phyloP scores from a whole-genome alignment of 2,329 filamentous ascomycete genomes.

The Sphaerulina populicola region DNA sequence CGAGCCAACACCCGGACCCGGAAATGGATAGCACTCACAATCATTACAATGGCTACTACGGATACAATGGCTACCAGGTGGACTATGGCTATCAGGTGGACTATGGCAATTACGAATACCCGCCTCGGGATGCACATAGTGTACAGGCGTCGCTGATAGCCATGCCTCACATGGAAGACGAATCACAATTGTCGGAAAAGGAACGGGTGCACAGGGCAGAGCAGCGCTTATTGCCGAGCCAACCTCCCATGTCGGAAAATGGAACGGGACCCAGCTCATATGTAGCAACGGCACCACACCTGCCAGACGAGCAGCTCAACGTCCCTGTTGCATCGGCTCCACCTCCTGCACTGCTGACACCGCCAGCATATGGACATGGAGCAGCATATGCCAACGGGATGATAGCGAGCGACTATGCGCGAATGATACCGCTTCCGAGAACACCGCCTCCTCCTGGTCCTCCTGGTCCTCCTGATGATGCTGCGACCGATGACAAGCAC shows the following conservation, averaged over 20 bases:
- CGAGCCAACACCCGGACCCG: conserved; percentile 6
- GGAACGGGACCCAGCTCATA: conserved; percentile 23
- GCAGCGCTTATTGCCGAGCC: conserved; percentile 69
- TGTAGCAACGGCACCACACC: conserved; percentile 32
- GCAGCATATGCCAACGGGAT: conserved; percentile 6
- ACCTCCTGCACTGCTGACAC: conserved; percentile 19
- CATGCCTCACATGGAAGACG: conserved; percentile 51
- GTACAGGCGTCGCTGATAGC: conserved; percentile 23
- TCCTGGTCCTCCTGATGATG: no score
- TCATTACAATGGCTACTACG: conserved; percentile 12
- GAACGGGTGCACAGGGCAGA: conserved; percentile 70
- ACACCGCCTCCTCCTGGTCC: no score
- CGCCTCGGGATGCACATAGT: conserved; percentile 8
- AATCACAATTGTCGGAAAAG: conserved; percentile 67
- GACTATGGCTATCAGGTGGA: conserved; percentile 9
- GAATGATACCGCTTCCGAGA: conserved; percentile 12
- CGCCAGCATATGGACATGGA: conserved; percentile 12
- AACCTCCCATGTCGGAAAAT: conserved; percentile 48
- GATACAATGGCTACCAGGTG: conserved; percentile 13
- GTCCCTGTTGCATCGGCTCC: conserved; percentile 8
- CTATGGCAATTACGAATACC: conserved; percentile 6
- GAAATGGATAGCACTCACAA: conserved; percentile 7
- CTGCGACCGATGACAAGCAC: conserved; percentile 62
- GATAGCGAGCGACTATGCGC: conserved; percentile 8
- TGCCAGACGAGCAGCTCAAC: conserved; percentile 21